A percentile compares a stretch with the other conserved stretches of the same genome.
Evolutionary conservation across 331 rosid genomes (phyloP).

Genomic region (Acacia pycnantha): DNA sequence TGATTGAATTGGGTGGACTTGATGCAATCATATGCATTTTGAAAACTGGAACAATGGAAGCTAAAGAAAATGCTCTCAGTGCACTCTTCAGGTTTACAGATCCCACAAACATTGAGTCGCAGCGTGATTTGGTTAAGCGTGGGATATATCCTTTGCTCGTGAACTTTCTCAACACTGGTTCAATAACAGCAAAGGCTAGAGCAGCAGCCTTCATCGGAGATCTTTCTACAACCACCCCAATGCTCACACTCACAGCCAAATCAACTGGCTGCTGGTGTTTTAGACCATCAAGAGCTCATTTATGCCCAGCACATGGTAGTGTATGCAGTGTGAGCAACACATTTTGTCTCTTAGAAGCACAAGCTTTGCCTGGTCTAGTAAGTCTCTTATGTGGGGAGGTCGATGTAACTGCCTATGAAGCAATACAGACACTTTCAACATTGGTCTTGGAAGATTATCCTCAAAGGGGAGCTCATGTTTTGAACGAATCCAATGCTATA

Average conservation of each 20-base stretch:
- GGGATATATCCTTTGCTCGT: constrained; percentile 79
- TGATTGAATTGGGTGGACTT: constrained; percentile 64
- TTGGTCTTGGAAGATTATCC: constrained; percentile 59
- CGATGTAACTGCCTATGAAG: constrained; percentile 71
- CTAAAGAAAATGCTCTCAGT: constrained; percentile 79
- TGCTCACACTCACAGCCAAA: constrained; percentile 43
- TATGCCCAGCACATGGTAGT: constrained; percentile 64
- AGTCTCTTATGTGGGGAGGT: constrained; percentile 59
- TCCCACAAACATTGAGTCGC: constrained; percentile 65
- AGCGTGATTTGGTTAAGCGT: constrained; percentile 55
- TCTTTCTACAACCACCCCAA: constrained; percentile 70
- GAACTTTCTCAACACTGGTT: constrained; percentile 48
- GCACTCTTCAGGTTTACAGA: constrained; percentile 91
- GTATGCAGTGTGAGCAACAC: constrained; percentile 52
- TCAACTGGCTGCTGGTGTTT: constrained; percentile 57
- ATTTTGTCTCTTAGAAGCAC: constrained; percentile 69
- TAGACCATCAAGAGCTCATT: constrained; percentile 37
- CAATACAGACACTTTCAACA: constrained; percentile 76
- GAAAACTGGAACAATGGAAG: constrained; percentile 60
- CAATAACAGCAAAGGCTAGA: constrained; percentile 76
- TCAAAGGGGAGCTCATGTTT: constrained; percentile 63
- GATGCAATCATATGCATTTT: constrained; percentile 68
- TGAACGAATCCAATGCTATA: constrained; percentile 60
- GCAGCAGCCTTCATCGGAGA: constrained; percentile 86
- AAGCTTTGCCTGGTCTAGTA: constrained; percentile 70